These are phyloP conservation scores for Suillus clintonianus DNA, from an alignment of 768 basidiomycete genomes.

Conservation along the genomic window DNA sequence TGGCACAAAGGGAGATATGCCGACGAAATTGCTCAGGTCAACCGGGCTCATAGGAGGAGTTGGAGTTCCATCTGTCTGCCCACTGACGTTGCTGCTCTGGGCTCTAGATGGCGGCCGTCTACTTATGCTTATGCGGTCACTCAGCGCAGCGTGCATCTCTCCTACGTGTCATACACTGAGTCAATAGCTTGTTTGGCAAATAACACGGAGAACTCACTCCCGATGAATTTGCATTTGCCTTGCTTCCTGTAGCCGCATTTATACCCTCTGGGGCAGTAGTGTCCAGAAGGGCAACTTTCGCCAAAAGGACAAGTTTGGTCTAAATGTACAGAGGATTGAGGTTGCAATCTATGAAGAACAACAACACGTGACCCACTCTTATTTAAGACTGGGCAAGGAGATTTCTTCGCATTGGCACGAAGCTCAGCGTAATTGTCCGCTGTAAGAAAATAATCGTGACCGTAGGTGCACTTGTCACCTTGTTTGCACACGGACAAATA, in stretches of 20 bases:
- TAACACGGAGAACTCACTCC: constrained; percentile 22
- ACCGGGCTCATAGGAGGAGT: constrained; percentile 5
- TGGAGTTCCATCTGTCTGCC: constrained; percentile 1
- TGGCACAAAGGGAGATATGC: neutral
- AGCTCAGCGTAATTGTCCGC: constrained; percentile 31
- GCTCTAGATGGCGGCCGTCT: constrained; percentile 5
- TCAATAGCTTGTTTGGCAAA: neutral
- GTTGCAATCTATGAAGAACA: neutral
- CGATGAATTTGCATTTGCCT: constrained; percentile 35
- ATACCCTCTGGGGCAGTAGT: constrained; percentile 37
- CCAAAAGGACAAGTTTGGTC: constrained; percentile 28
- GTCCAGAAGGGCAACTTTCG: constrained; percentile 36
- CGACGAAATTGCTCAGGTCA: neutral
- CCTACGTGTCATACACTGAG: neutral
- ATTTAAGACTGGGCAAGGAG: constrained; percentile 34
- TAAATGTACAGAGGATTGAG: neutral
- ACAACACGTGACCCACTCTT: constrained; percentile 20
- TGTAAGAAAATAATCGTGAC: constrained; percentile 34
- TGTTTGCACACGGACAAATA: constrained; percentile 34
- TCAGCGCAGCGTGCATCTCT: constrained; percentile 1
- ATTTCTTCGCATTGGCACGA: constrained; percentile 33
- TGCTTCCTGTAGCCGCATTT: constrained; percentile 35
- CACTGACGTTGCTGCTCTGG: constrained; percentile 5
- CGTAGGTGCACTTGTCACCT: constrained; percentile 34
- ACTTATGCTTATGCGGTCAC: neutral